phyloP scores from a whole-genome alignment of 1,139 yeast species.

The Diutina sp. region DNA sequence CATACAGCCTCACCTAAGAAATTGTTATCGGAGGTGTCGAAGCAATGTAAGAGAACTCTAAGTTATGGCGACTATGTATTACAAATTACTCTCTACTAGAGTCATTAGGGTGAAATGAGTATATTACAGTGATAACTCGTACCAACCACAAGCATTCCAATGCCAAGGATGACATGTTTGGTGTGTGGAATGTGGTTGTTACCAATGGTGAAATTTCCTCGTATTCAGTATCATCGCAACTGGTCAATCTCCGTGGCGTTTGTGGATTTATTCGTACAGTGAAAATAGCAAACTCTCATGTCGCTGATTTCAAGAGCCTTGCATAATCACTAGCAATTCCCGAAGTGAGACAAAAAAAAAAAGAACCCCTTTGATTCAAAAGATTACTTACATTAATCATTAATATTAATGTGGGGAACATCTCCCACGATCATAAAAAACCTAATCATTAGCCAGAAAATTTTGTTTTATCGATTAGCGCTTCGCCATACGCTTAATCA shows the following conservation, averaged over 20 bases:
- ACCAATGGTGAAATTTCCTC: neutral
- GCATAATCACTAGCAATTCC: neutral
- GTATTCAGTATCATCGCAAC: neutral
- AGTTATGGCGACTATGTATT: neutral
- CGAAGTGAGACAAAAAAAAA: neutral
- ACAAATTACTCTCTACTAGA: too few relatives aligned
- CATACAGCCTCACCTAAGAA: neutral
- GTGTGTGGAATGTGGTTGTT: neutral
- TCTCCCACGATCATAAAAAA: neutral
- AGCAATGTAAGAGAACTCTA: neutral
- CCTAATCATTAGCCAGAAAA: neutral
- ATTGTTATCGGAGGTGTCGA: neutral
- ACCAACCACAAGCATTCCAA: neutral
- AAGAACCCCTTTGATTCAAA: neutral
- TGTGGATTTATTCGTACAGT: neutral
- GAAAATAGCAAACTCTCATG: neutral
- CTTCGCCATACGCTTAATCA: neutral
- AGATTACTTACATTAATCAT: neutral
- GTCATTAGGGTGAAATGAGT: too few relatives aligned
- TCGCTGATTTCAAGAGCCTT: neutral
- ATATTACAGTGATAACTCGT: neutral
- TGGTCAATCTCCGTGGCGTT: neutral
- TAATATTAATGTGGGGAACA: neutral
- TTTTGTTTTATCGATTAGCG: neutral
- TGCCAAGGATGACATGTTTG: neutral